Base-by-base conservation (phyloP, 2,329 filamentous ascomycete species). In the Pseudogymnoascus sp. region DNA sequence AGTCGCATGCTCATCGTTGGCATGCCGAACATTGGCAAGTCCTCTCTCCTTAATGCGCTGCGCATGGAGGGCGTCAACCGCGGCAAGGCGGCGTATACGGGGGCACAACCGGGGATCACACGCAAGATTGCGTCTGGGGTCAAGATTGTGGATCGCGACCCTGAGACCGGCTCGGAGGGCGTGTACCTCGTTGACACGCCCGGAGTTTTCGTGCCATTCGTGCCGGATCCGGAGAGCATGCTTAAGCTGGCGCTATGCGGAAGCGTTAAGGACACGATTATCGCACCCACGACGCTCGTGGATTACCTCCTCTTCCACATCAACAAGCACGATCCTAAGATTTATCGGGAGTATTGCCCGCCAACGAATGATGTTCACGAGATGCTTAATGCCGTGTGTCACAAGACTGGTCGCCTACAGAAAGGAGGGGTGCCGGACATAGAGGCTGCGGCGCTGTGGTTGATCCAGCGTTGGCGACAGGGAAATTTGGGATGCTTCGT, bases 11-110 rank as follows among this genome's bases (percentile, higher is more conserved):
- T 99, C 74, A 85, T 97, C 0, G 93, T 97, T 12, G 95, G 95
- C 63, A 97, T 99, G 93, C 95, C 95, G 37, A 99, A 99, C 73
- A 91, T 96, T 0, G 95, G 95, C 37, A 99, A 99, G 77, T 96
- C 91, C 57, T 92, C 93, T 1, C 80, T 99, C n/a, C 84, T 99
- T 45, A 99, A 99, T 75, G 84, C 87, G 14, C 82, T 97, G 60
- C 87, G 95, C 18, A 83, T 81, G 42, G 79, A 82, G 16, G 91
- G 91, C 42, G 82, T 90, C 68, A 77, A 80, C 62, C 71, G 73
- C 60, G 80, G 81, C 18, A 96, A 93, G 73, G 93, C 86, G 1
- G 90, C 93, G 39, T 81, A 80, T 66, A 97, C 93, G 1, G 95
- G 95, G 8, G 86, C 88, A 10, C 87, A 97, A 71, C 93, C 95